These are phyloP conservation scores for Millerozyma acaciae DNA, from an alignment of 805 yeast species.

Conservation along the genomic window DNA sequence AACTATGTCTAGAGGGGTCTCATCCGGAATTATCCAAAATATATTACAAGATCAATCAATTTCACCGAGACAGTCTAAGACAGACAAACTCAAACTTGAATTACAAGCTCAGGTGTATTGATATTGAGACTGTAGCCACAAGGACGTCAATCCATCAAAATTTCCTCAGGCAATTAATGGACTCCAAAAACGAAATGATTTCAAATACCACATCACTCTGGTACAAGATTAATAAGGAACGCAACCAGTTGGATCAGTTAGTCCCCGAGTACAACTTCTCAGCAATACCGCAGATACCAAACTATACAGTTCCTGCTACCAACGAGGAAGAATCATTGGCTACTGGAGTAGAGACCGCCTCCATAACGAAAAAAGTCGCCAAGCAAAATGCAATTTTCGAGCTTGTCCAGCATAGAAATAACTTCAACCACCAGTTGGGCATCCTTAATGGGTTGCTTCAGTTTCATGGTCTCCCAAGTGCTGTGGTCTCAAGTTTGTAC, in stretches of 20 bases:
- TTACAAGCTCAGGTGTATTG: constrained; percentile 73
- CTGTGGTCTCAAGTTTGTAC: constrained; percentile 41
- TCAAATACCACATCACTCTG: constrained; percentile 76
- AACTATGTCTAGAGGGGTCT: constrained; percentile 80
- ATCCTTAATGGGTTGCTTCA: constrained; percentile 61
- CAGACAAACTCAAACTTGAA: constrained; percentile 38
- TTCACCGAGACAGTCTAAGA: constrained; percentile 65
- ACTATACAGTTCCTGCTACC: constrained; percentile 15
- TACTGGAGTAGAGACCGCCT: constrained; percentile 9
- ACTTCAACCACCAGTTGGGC: constrained; percentile 65
- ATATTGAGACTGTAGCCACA: constrained; percentile 73
- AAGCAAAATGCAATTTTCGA: constrained; percentile 36
- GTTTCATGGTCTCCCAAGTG: constrained; percentile 81
- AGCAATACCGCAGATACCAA: constrained; percentile 34
- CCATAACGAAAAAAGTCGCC: constrained; percentile 29
- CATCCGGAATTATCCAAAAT: constrained; percentile 86
- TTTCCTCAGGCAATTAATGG: constrained; percentile 63
- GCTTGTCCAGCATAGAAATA: constrained; percentile 63
- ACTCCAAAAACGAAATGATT: constrained; percentile 61
- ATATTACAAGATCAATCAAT: constrained; percentile 64
- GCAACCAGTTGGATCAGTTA: constrained; percentile 72
- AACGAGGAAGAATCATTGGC: constrained; percentile 3
- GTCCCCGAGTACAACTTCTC: constrained; percentile 50
- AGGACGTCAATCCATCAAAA: constrained; percentile 83
- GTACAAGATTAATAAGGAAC: constrained; percentile 88